phyloP scores from a whole-genome alignment of 257 asterid genomes.

The Solanum ahanhuiri region DNA sequence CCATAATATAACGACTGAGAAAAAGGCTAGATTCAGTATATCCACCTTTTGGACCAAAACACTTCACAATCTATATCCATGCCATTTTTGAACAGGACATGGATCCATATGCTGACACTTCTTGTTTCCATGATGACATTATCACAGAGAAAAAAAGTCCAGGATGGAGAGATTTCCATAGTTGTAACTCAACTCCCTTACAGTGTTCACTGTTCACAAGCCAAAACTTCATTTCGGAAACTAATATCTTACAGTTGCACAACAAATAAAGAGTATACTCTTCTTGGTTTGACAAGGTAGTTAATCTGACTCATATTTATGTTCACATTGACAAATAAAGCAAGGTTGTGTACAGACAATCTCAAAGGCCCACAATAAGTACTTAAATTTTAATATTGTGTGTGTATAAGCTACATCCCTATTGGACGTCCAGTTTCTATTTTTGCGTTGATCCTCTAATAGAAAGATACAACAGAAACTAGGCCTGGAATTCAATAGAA shows the following conservation, averaged over 20 bases:
- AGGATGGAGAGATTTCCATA: neutral
- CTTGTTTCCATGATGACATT: neutral
- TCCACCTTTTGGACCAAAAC: neutral
- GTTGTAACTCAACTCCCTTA: neutral
- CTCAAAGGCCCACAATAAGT: neutral
- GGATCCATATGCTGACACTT: neutral
- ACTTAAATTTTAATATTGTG: neutral
- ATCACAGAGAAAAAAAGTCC: neutral
- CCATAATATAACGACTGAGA: neutral
- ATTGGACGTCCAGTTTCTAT: neutral
- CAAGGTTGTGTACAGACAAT: neutral
- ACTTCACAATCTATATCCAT: neutral
- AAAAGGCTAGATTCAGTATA: neutral
- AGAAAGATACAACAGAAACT: neutral
- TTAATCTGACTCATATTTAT: neutral
- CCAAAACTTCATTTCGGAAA: neutral
- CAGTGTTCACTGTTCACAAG: neutral
- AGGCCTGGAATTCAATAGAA: neutral
- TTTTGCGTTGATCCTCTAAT: neutral
- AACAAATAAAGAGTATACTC: neutral
- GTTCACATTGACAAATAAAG: neutral
- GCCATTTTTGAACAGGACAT: neutral
- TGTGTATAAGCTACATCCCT: neutral
- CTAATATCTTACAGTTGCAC: neutral
- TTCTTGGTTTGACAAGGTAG: neutral